Base-by-base conservation (phyloP, 345 rosid genomes). In the Eucalyptus decipiens region DNA sequence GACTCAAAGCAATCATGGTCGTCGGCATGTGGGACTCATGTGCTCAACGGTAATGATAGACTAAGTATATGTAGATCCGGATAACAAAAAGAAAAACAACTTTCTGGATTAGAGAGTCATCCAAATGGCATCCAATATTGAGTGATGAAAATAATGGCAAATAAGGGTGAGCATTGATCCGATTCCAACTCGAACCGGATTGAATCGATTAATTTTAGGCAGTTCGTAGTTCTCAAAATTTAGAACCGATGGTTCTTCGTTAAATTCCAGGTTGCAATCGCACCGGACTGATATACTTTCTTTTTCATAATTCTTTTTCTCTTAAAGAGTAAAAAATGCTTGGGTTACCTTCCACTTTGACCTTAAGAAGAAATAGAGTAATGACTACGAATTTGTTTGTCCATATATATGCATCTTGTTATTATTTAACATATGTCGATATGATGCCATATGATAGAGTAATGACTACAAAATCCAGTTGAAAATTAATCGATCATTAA, bases 161-260 rank as follows among this genome's bases (percentile, higher is more conserved):
- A 60, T 11, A 58, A 6, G 65, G 1, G 65, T 4, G 9, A 65
- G 19, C 37, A n/a, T 65, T 0, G 3, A n/a, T 65, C 7, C 15
- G 0, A 16, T n/a, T 58, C 65, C 19, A 65, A 65, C 9, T 65
- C 3, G 2, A 52, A 52, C 0, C 24, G 0, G 1, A 14, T 19
- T 4, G 0, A 11, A 52, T 52, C 5, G 3, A 10, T 2, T 4
- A 0, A 32, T 32, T n/a, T 16, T 11, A 60, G 67, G 8, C 0
- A 12, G 1, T 60, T 26, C 7, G 5, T 26, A 58, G 2, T 58
- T 58, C n/a, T 16, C n/a, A 58, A 58, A 58, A 58, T 58, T 58
- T 58, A 12, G 67, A 58, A 11, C 7, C 32, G 1, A 12, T 8
- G 32, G 8, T 60, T 26, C 15, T 52, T 52, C 2, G 1, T 52